These are phyloP conservation scores for Lactarius sp. DNA, from an alignment of 768 basidiomycete genomes.

Conservation along the genomic window DNA sequence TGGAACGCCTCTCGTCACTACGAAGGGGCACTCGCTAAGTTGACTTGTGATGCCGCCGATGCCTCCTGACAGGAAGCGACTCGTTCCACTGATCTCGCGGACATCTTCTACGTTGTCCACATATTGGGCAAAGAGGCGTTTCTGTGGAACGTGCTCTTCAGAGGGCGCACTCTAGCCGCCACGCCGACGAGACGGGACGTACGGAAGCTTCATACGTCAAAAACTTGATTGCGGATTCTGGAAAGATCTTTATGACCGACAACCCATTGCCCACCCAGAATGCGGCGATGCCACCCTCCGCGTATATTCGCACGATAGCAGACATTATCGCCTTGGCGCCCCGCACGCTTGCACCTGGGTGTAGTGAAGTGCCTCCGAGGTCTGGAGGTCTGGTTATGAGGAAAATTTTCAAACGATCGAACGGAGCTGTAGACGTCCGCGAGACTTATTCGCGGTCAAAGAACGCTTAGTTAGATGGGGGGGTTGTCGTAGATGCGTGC, in stretches of 20 bases:
- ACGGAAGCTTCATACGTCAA: constrained; percentile 91
- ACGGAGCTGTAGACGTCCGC: constrained; percentile 93
- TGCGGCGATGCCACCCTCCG: constrained; percentile 81
- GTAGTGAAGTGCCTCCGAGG: constrained; percentile 49
- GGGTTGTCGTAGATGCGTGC: neutral
- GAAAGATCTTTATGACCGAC: constrained; percentile 93
- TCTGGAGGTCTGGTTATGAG: constrained; percentile 86
- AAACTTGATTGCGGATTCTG: constrained; percentile 99
- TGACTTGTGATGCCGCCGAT: constrained; percentile 94
- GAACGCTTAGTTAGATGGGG: neutral
- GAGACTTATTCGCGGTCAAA: constrained; percentile 56
- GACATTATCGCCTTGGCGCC: constrained; percentile 61
- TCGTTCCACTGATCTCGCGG: constrained; percentile 64
- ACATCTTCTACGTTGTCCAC: constrained; percentile 88
- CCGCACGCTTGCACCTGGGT: constrained; percentile 41
- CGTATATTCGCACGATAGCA: constrained; percentile 78
- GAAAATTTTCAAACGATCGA: constrained; percentile 94
- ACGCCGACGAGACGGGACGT: constrained; percentile 31
- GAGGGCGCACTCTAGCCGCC: neutral
- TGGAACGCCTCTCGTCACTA: constrained; percentile 10
- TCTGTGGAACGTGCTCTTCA: constrained; percentile 43
- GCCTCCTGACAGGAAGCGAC: constrained; percentile 92
- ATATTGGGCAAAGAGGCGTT: constrained; percentile 90
- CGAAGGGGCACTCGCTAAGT: constrained; percentile 54
- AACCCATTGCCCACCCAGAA: constrained; percentile 99